Evolutionary conservation across 495 filamentous ascomycete genomes (phyloP).

Genomic region (Symbiotaphrina buchneri): DNA sequence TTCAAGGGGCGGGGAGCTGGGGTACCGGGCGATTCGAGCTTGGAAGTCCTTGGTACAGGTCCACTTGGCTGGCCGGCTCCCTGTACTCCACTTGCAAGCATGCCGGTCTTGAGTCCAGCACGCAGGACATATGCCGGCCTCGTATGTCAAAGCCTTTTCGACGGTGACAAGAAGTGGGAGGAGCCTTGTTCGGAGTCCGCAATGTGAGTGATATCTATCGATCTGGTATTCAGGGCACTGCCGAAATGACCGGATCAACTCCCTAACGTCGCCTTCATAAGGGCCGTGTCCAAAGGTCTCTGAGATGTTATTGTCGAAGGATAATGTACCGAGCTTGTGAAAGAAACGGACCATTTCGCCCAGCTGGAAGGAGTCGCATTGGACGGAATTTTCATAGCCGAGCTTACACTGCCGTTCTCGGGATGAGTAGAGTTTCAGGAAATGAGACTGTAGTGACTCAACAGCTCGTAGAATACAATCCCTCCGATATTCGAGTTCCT

Average conservation of each 20-base stretch:
- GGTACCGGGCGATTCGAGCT: no score
- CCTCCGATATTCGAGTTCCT: slow-evolving; percentile 49
- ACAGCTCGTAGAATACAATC: slow-evolving; percentile 52
- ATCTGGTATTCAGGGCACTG: slow-evolving; percentile 59
- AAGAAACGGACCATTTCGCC: slow-evolving; percentile 77
- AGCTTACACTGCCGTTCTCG: slow-evolving; percentile 41
- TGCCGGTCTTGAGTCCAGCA: slow-evolving; percentile 3
- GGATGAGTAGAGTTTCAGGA: slow-evolving; percentile 43
- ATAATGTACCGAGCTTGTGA: slow-evolving; percentile 17
- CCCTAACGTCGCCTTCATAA: slow-evolving; percentile 21
- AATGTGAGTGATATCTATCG: slow-evolving; percentile 53
- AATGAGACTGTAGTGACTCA: slow-evolving; percentile 51
- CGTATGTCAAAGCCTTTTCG: slow-evolving; percentile 9
- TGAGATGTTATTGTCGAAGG: slow-evolving; percentile 15
- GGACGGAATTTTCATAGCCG: slow-evolving; percentile 47
- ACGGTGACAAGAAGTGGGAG: slow-evolving; percentile 46
- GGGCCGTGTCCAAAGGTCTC: slow-evolving; percentile 14
- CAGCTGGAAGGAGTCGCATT: slow-evolving; percentile 72
- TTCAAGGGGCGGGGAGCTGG: no score
- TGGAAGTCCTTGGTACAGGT: no score
- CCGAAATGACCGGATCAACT: slow-evolving; percentile 28
- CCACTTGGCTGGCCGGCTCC: no score
- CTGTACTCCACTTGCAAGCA: no score
- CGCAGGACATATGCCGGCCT: slow-evolving; percentile 1
- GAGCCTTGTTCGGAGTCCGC: slow-evolving; percentile 46